Evolutionary conservation across 495 filamentous ascomycete species (phyloP).

Genomic region (Lophiotrema nucula): DNA sequence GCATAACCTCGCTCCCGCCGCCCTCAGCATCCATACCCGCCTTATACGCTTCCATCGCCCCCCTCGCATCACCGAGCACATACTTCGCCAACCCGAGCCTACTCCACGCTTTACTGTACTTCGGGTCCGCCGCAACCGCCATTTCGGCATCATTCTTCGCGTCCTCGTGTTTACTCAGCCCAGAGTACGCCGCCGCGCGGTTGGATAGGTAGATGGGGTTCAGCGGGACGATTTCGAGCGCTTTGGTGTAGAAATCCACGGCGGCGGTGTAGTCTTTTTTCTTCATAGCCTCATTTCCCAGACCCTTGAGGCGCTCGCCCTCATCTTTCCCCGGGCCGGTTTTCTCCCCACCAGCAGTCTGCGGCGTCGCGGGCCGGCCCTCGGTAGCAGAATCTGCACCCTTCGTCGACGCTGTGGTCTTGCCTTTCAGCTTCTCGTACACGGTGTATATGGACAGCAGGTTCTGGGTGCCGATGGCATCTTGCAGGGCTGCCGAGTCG

Average conservation of each 20-base stretch:
- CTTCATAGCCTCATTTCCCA: conserved; percentile 91
- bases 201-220: conserved; percentile 98
- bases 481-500: conserved; percentile 67
- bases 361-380: conserved; percentile 20
- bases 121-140: conserved; percentile 79
- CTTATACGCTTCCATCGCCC: conserved; percentile 89
- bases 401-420: conserved; percentile 42
- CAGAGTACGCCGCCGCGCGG: conserved; percentile 87
- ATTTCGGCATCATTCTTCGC: conserved; percentile 85
- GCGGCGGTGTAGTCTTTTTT: conserved; percentile 80
- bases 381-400: conserved; percentile 10
- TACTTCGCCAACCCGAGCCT: conserved; percentile 86
- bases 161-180: conserved; percentile 72
- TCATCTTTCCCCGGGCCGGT: conserved; percentile 46
- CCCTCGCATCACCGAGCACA: conserved; percentile 83
- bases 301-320: conserved; percentile 83
- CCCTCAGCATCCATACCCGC: conserved; percentile 93
- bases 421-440: conserved; percentile 89
- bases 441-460: conserved; percentile 88
- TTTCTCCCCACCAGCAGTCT: conserved; percentile 42
- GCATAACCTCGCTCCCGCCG: conserved; percentile 87
- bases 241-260: conserved; percentile 81
- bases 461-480: conserved; percentile 78
- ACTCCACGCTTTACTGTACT: conserved; percentile 95
- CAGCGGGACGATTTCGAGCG: conserved; percentile 71